phyloP scores from a whole-genome alignment of 805 yeast genomes.

The Candida qinlingensis region DNA sequence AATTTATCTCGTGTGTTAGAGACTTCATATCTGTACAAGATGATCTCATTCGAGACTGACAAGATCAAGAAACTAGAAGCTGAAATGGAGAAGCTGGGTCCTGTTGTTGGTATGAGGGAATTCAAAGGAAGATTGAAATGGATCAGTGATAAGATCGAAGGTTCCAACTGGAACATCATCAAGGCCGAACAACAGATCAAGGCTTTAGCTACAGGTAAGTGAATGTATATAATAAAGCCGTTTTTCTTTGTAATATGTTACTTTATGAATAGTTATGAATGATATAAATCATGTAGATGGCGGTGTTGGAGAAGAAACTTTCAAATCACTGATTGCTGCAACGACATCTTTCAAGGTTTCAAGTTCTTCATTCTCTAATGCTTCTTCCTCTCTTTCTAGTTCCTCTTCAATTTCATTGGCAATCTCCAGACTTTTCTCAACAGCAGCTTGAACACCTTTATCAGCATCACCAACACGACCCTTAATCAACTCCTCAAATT shows the following conservation, averaged over 20 bases:
- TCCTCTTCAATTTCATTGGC: constrained; percentile 24
- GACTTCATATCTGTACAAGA: constrained; percentile 47
- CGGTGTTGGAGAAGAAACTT: too few relatives aligned
- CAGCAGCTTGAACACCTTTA: constrained; percentile 5
- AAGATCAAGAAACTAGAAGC: constrained; percentile 64
- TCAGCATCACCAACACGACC: constrained; percentile 14
- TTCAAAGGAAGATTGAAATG: constrained; percentile 61
- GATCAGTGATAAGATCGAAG: constrained; percentile 59
- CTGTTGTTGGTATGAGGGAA: constrained; percentile 44
- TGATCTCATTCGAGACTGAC: constrained; percentile 53
- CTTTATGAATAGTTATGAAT: not conserved
- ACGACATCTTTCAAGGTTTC: not conserved
- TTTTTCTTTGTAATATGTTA: too few relatives aligned
- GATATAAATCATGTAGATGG: too few relatives aligned
- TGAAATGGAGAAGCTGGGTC: constrained; percentile 58
- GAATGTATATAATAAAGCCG: not conserved
- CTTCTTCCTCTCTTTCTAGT: constrained; percentile 11
- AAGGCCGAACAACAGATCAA: constrained; percentile 42
- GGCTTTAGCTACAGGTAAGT: constrained; percentile 21
- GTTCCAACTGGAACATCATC: constrained; percentile 47
- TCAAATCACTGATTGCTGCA: too few relatives aligned
- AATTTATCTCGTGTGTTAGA: constrained; percentile 58
- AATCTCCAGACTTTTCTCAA: constrained; percentile 24
- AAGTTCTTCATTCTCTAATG: constrained; percentile 1
- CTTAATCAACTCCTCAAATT: constrained; percentile 38